Base-by-base conservation (phyloP, 768 basidiomycete species). In the Leccinum imitatum region DNA sequence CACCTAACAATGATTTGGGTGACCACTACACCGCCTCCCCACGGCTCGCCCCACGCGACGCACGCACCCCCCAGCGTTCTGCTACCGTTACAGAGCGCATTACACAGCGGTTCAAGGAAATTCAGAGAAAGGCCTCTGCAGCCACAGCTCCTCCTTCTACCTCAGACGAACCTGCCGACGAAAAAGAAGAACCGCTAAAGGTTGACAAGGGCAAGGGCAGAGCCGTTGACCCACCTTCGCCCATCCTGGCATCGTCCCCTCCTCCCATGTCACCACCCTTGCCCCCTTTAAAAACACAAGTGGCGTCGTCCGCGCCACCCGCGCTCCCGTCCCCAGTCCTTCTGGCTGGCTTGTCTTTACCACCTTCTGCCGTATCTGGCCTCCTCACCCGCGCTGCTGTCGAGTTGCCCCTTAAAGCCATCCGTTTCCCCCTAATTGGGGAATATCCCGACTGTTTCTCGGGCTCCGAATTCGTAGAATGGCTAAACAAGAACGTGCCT, bases 71-170 rank as follows among this genome's bases (percentile, higher is more conserved):
- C 1, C 79, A 83, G 56, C 82, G 91, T 19, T 86, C 89, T 17
- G 81, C 86, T 15, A 94, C 88, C 53, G 89, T 96, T 50, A 89
- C 93, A 1, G 94, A 96, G 71, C 87, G 93, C 54, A 93, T 97
- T 65, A 80, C 89, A 2, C 83, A 87, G 62, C 89, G 93, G 55
- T 84, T 97, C 50, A 88, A 86, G 68, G 89, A 91, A 58, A 85
- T 93, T 8, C 88, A 91, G 67, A 82, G 83, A 67, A 85, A 78
- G 66, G 74, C 77, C 9, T 75, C 78, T 46, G 73, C 73, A 41
- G 58, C 71, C 8, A 30, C 78, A 23, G 47, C 71, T 46, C 67
- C 77, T 44, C 64, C 73, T 48, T 59, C 63, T 50, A 67, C 73
- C 27, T 57, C 56, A 31, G 59, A 30, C 30, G 75, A 72, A 27